These are phyloP conservation scores for Aspergillus fischeri DNA, from an alignment of 2,329 filamentous ascomycete genomes.

Conservation along the genomic window DNA sequence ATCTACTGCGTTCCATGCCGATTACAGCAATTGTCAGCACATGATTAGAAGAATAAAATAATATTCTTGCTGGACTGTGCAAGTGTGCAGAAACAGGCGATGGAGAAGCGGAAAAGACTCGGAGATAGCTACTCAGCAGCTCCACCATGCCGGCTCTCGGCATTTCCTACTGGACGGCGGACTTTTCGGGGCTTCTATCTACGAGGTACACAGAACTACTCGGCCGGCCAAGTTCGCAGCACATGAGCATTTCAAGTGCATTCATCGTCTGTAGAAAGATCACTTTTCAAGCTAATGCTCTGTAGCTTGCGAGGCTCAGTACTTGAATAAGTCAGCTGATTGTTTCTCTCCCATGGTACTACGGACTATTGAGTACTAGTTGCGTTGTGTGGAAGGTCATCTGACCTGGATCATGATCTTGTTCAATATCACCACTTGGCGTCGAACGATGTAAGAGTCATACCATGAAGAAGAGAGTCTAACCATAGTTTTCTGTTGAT, in stretches of 20 bases:
- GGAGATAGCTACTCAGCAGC: background rate
- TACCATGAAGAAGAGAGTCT: background rate
- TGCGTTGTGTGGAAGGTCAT: background rate
- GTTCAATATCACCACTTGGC: background rate
- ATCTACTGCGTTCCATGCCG: slow-evolving; percentile 5
- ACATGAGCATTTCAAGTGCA: background rate
- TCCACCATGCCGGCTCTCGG: background rate
- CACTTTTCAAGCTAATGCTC: background rate
- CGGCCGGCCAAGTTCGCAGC: background rate
- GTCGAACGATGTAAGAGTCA: background rate
- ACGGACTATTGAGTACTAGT: background rate
- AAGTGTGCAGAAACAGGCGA: background rate
- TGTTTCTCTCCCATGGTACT: background rate
- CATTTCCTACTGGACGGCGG: background rate
- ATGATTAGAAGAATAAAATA: background rate
- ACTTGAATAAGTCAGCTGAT: background rate
- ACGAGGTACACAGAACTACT: too few species aligned
- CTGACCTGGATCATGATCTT: background rate
- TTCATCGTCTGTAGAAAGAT: background rate
- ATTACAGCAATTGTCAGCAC: background rate
- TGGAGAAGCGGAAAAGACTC: background rate
- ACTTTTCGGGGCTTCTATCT: background rate
- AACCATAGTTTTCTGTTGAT: background rate
- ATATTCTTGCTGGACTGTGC: background rate
- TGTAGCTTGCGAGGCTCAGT: background rate